Conservation (phyloP, 2,329 filamentous ascomycete species). For the Botrytis porri region DNA sequence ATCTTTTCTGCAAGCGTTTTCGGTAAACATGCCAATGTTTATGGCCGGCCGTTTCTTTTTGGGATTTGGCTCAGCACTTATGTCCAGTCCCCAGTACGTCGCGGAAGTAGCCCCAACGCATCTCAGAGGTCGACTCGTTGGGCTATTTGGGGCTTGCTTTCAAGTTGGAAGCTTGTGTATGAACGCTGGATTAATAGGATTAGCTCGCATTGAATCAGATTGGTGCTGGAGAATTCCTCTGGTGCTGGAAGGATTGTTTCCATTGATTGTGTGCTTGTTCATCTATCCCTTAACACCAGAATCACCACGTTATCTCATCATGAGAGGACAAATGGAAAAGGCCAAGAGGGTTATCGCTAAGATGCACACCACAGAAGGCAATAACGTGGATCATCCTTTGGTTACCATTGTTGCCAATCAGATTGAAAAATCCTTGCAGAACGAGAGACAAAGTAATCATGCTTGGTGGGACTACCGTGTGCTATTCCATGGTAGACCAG, state of each 20-base stretch:
- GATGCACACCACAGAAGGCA: slow-evolving; percentile 46
- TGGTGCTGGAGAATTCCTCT: slow-evolving; percentile 25
- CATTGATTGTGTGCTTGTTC: slow-evolving; percentile 24
- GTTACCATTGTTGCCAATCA: slow-evolving; percentile 32
- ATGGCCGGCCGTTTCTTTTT: slow-evolving; percentile 32
- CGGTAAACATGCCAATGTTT: slow-evolving; percentile 29
- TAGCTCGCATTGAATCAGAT: slow-evolving; percentile 22
- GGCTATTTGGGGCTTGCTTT: slow-evolving; percentile 46
- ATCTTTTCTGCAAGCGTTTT: slow-evolving; percentile 36
- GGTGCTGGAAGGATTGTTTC: slow-evolving; percentile 41
- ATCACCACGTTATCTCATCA: slow-evolving; percentile 41
- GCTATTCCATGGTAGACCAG: slow-evolving; percentile 44
- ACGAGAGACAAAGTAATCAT: slow-evolving; percentile 28
- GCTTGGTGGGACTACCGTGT: slow-evolving; percentile 47
- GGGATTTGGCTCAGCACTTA: slow-evolving; percentile 31
- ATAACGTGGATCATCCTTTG: slow-evolving; percentile 25
- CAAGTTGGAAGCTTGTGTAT: slow-evolving; percentile 44
- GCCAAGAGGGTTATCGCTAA: slow-evolving; percentile 43
- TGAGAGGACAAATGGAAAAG: slow-evolving; percentile 38
- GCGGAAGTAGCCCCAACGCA: slow-evolving; percentile 49
- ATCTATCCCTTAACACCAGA: slow-evolving; percentile 37
- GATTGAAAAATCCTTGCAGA: slow-evolving; percentile 35
- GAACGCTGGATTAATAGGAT: slow-evolving; percentile 42
- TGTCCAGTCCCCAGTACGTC: slow-evolving; percentile 43
- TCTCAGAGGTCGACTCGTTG: slow-evolving; percentile 47